Conservation (phyloP, 1,139 yeast species). For the Diutina siamensis region DNA sequence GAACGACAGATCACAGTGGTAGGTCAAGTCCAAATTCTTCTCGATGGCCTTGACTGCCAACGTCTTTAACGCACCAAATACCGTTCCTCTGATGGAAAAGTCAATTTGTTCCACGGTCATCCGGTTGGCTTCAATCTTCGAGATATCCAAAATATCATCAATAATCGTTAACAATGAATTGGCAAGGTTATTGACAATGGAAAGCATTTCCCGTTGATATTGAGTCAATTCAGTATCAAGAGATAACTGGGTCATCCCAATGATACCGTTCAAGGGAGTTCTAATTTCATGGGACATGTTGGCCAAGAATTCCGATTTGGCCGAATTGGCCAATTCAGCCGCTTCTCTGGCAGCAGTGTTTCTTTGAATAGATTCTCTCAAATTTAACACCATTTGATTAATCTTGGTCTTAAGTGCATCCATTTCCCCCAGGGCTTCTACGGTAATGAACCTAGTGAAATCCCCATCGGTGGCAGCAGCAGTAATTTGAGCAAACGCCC, state of each 20-base stretch:
- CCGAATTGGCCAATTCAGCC: conserved; percentile 79
- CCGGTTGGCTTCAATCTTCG: conserved; percentile 84
- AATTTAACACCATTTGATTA: conserved; percentile 81
- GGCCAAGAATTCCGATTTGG: conserved; percentile 85
- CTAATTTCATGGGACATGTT: conserved; percentile 88
- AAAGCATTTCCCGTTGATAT: conserved; percentile 81
- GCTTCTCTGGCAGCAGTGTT: conserved; percentile 92
- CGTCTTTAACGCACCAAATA: conserved; percentile 79
- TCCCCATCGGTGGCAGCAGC: conserved; percentile 94
- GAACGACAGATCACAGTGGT: conserved; percentile 75
- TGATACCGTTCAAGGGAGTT: conserved; percentile 87
- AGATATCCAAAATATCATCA: conserved; percentile 81
- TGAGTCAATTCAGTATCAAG: conserved; percentile 79
- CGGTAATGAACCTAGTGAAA: conserved; percentile 79
- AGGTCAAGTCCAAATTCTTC: conserved; percentile 66
- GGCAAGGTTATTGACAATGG: conserved; percentile 78
- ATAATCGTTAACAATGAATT: conserved; percentile 74
- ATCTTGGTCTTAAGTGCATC: conserved; percentile 84
- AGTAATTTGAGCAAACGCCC: conserved; percentile 88
- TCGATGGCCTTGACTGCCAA: conserved; percentile 83
- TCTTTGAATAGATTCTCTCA: conserved; percentile 81
- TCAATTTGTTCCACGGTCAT: conserved; percentile 88
- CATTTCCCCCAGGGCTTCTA: conserved; percentile 90
- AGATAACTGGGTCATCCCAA: conserved; percentile 85
- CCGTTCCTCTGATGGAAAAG: conserved; percentile 73